Conservation (phyloP, 148 eudicot species). For the Dysphania ambrosioides region DNA sequence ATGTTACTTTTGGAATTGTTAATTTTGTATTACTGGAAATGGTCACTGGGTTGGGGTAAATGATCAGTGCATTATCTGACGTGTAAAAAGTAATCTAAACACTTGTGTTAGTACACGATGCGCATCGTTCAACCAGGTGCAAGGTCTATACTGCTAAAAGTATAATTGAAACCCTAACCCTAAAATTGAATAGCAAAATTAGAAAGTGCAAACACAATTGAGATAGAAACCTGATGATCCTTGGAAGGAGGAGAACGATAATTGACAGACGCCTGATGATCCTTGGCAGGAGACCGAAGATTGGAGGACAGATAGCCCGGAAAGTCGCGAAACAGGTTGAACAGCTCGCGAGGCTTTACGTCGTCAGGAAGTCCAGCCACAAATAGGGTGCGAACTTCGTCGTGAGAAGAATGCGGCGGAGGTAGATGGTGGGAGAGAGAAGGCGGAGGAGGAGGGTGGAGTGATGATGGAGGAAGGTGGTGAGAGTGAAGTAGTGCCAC, state of each 20-base stretch:
- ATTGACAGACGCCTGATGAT: slow-evolving; percentile 43
- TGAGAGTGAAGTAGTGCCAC: slow-evolving; percentile 28
- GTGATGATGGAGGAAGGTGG: slow-evolving; percentile 18
- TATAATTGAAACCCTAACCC: too few relatives aligned
- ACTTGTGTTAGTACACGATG: too few relatives aligned
- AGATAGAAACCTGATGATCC: slow-evolving; percentile 40
- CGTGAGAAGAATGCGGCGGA: slow-evolving; percentile 33
- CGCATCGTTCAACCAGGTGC: too few relatives aligned
- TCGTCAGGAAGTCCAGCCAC: slow-evolving; percentile 82
- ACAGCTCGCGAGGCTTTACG: slow-evolving; percentile 72
- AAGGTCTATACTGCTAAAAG: too few relatives aligned
- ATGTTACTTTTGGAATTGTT: too few relatives aligned
- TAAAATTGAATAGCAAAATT: not conserved
- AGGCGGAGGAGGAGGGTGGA: slow-evolving; percentile 13
- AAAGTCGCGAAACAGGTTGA: slow-evolving; percentile 77
- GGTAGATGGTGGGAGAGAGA: slow-evolving; percentile 16
- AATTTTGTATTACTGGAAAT: too few relatives aligned
- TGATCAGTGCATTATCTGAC: too few relatives aligned
- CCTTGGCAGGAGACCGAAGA: slow-evolving; percentile 44
- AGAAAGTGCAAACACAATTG: not conserved
- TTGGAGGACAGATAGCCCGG: slow-evolving; percentile 74
- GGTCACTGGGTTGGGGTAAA: too few relatives aligned
- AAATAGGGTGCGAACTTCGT: slow-evolving; percentile 74
- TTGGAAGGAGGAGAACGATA: too few relatives aligned
- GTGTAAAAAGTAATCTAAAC: too few relatives aligned